Conservation (phyloP, 306 rosid genomes). For the Cucumis cinereus region DNA sequence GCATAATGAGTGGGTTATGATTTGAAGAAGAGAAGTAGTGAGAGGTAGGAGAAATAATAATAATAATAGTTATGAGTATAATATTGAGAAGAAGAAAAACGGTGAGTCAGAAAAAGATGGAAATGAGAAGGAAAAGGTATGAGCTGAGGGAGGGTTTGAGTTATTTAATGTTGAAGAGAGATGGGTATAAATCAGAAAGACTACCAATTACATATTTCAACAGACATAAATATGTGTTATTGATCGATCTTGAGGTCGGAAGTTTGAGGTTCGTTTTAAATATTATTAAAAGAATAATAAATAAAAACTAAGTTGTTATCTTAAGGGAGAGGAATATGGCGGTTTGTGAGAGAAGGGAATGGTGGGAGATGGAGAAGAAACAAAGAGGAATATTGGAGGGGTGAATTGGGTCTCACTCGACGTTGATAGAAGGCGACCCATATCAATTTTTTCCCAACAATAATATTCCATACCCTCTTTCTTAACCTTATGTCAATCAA, state of each 20-base stretch:
- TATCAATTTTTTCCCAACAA: slow-evolving; percentile 20
- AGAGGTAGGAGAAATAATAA: neutral
- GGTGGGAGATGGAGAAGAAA: slow-evolving; percentile 48
- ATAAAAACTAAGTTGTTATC: too few species aligned
- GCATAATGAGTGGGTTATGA: slow-evolving; percentile 74
- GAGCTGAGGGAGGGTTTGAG: slow-evolving; percentile 13
- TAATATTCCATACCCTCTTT: slow-evolving; percentile 38
- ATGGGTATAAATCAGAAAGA: too few species aligned
- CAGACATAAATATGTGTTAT: too few species aligned
- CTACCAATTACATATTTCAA: too few species aligned
- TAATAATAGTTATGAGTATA: too few species aligned
- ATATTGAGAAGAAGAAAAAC: slow-evolving; percentile 14
- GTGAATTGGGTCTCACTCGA: slow-evolving; percentile 28
- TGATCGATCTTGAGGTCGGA: too few species aligned
- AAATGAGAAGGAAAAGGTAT: neutral
- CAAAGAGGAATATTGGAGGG: slow-evolving; percentile 37
- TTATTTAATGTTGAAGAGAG: too few species aligned
- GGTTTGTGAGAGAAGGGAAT: slow-evolving; percentile 36
- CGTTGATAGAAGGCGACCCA: slow-evolving; percentile 45
- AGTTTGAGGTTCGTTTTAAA: too few species aligned
- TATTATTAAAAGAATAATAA: too few species aligned
- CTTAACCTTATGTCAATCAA: neutral
- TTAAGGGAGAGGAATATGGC: slow-evolving; percentile 18
- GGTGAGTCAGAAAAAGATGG: slow-evolving; percentile 20
- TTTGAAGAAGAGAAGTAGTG: slow-evolving; percentile 16